Evolutionary conservation across 2,329 filamentous ascomycete genomes (phyloP).

Genomic region (Fusarium burgessii): DNA sequence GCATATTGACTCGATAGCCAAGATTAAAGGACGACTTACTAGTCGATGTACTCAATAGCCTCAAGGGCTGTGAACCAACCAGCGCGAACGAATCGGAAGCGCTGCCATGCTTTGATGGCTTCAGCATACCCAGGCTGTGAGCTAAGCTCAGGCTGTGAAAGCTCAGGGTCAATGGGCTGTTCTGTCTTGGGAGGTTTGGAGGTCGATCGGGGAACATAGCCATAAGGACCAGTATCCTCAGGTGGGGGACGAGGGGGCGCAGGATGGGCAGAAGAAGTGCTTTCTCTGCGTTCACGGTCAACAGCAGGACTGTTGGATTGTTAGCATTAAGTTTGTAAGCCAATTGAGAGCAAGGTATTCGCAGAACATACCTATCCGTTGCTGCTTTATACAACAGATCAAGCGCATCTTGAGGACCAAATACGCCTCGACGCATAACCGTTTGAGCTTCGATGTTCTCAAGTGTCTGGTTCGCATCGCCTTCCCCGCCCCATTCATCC

Average conservation of each 20-base stretch:
- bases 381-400: slow-evolving; percentile 92
- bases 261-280: slow-evolving; percentile 31
- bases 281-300: slow-evolving; percentile 43
- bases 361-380: slow-evolving; percentile 65
- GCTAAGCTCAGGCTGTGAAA: slow-evolving; percentile 59
- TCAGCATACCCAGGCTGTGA: slow-evolving; percentile 70
- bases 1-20: neutral
- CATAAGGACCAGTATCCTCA: slow-evolving; percentile 39
- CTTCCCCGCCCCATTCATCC: slow-evolving; percentile 56
- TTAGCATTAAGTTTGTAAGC: slow-evolving; percentile 14
- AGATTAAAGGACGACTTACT: slow-evolving; percentile 64
- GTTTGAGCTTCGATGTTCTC: slow-evolving; percentile 74
- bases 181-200: slow-evolving; percentile 45
- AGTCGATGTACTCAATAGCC: slow-evolving; percentile 92
- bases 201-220: slow-evolving; percentile 29
- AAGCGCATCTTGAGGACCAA: slow-evolving; percentile 91
- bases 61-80: slow-evolving; percentile 97
- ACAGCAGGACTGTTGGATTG: slow-evolving; percentile 37
- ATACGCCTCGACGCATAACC: slow-evolving; percentile 79
- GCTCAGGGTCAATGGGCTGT: slow-evolving; percentile 60
- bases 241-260: slow-evolving; percentile 25
- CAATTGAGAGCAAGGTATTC: slow-evolving; percentile 5
- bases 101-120: slow-evolving; percentile 87
- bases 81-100: slow-evolving; percentile 93
- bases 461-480: slow-evolving; percentile 70